phyloP scores from a whole-genome alignment of 257 asterid genomes.

The Parsonsia alboflavescens region DNA sequence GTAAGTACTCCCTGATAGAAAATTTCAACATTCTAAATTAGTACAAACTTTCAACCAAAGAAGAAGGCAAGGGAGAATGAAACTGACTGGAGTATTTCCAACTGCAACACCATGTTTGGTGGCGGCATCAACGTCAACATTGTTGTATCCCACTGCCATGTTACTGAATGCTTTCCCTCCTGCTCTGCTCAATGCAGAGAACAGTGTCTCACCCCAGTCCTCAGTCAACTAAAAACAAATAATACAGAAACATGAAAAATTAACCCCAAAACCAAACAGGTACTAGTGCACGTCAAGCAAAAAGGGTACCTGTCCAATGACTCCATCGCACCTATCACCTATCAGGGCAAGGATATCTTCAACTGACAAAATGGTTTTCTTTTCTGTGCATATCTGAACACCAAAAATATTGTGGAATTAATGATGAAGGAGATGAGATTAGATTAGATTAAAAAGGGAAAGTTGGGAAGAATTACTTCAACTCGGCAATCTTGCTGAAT shows the following conservation, averaged over 20 bases:
- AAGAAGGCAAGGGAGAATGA: not conserved
- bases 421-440: not conserved
- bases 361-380: slow-evolving; percentile 85
- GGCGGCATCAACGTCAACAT: slow-evolving; percentile 87
- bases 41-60: not conserved
- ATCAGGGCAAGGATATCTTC: slow-evolving; percentile 81
- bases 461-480: slow-evolving; percentile 43
- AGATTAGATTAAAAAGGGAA: not conserved
- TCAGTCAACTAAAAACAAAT: slow-evolving; percentile 61
- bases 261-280: not conserved
- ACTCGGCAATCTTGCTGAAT: slow-evolving; percentile 87
- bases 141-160: slow-evolving; percentile 98
- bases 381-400: slow-evolving; percentile 71
- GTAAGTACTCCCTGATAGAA: slow-evolving; percentile 77
- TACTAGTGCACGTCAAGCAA: not conserved
- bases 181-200: slow-evolving; percentile 84
- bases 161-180: slow-evolving; percentile 97
- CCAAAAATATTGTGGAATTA: not conserved
- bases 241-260: not conserved
- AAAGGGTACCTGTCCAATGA: slow-evolving; percentile 79
- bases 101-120: slow-evolving; percentile 85
- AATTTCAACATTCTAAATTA: not conserved
- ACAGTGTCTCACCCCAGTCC: slow-evolving; percentile 88
- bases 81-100: slow-evolving; percentile 89
- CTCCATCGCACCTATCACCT: slow-evolving; percentile 84